Evolutionary conservation across 306 rosid species (phyloP).

Genomic region (Luffa aegyptiaca): DNA sequence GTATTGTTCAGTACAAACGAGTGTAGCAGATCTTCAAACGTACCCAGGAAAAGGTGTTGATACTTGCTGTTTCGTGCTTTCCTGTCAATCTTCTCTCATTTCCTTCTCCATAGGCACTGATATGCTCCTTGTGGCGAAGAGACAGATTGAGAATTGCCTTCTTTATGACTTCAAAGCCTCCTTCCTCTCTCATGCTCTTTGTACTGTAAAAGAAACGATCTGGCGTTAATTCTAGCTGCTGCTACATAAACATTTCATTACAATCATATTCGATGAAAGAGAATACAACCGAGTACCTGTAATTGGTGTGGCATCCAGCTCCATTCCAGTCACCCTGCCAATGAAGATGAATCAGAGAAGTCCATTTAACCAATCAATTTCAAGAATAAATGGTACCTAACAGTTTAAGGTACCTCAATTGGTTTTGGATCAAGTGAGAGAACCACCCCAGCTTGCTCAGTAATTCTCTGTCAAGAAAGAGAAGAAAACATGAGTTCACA

Average conservation of each 20-base stretch:
- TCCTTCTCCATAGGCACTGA: conserved; percentile 96
- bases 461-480: conserved; percentile 66
- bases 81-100: conserved; percentile 98
- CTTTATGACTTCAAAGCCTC: conserved; percentile 84
- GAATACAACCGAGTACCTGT: conserved; percentile 41
- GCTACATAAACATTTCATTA: neutral
- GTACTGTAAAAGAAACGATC: conserved; percentile 45
- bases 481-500: neutral
- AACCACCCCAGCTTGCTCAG: conserved; percentile 97
- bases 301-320: conserved; percentile 98
- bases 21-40: conserved; percentile 11
- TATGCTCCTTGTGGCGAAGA: conserved; percentile 82
- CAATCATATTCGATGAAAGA: conserved; percentile 3
- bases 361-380: neutral
- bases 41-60: conserved; percentile 92
- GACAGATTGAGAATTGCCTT: conserved; percentile 92
- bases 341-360: conserved; percentile 12
- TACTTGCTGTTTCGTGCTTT: conserved; percentile 92
- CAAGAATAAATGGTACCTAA: conserved; percentile 1
- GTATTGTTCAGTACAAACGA: conserved; percentile 6
- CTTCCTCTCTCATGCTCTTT: conserved; percentile 96
- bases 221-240: conserved; percentile 1
- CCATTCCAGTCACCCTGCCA: conserved; percentile 98
- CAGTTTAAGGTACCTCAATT: conserved; percentile 49
- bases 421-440: conserved; percentile 97